Evolutionary conservation across 768 basidiomycete genomes (phyloP).

Genomic region (Boletus vermiculosoides): DNA sequence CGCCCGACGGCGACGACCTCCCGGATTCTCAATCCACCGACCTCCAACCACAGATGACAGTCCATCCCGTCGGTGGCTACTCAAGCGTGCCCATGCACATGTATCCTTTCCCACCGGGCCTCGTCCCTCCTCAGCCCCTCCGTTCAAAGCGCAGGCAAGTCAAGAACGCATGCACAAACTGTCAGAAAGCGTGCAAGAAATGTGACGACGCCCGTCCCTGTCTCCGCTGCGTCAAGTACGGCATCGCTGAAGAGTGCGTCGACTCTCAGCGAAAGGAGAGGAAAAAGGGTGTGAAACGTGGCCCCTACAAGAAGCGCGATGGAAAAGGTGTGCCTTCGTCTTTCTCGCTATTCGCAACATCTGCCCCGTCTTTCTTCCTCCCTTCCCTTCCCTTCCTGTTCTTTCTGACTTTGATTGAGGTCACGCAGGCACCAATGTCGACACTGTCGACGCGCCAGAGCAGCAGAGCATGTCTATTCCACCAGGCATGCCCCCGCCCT

Average conservation of each 20-base stretch:
- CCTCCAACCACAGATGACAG: constrained; percentile 48
- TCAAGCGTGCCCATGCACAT: constrained; percentile 63
- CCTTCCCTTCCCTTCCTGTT: constrained; percentile 11
- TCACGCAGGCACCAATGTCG: constrained; percentile 58
- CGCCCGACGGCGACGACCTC: constrained; percentile 41
- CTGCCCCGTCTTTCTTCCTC: neutral
- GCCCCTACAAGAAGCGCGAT: constrained; percentile 96
- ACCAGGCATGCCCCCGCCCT: constrained; percentile 41
- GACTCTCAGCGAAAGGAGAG: constrained; percentile 92
- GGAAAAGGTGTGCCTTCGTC: constrained; percentile 65
- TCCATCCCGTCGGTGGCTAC: constrained; percentile 49
- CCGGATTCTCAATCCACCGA: constrained; percentile 33
- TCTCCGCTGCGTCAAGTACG: constrained; percentile 90
- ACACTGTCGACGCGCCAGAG: constrained; percentile 43
- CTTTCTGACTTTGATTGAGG: constrained; percentile 49
- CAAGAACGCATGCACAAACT: constrained; percentile 90
- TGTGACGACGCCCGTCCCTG: constrained; percentile 92
- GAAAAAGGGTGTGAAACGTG: constrained; percentile 82
- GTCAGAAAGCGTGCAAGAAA: constrained; percentile 90
- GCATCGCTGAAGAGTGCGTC: constrained; percentile 80
- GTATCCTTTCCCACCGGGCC: constrained; percentile 60
- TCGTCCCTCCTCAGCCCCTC: constrained; percentile 46
- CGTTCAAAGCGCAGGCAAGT: constrained; percentile 83
- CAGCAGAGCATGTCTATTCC: constrained; percentile 43
- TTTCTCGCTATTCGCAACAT: constrained; percentile 26